phyloP scores from a whole-genome alignment of 768 basidiomycete species.

The Amanita pseudoporphyria region DNA sequence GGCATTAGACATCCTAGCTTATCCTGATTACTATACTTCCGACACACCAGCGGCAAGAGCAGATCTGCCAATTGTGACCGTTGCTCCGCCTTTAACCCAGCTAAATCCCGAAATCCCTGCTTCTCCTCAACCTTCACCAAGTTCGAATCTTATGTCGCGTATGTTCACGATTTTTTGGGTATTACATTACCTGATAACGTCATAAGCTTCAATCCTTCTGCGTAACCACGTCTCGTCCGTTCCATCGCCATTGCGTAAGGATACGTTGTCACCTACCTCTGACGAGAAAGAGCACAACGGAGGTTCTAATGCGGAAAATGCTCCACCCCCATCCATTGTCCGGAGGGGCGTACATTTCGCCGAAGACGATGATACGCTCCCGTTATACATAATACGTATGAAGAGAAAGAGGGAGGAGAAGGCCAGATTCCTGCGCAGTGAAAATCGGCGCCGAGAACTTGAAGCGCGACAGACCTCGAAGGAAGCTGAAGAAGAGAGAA shows the following conservation, averaged over 20 bases:
- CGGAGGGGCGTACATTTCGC: slow-evolving; percentile 59
- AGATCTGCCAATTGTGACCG: slow-evolving; percentile 10
- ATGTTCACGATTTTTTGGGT: neutral
- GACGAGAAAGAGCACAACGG: neutral
- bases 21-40: slow-evolving; percentile 23
- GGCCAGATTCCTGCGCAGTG: slow-evolving; percentile 52
- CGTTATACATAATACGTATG: slow-evolving; percentile 60
- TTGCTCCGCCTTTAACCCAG: slow-evolving; percentile 5
- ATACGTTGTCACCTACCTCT: slow-evolving; percentile 13
- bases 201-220: slow-evolving; percentile 6
- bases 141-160: slow-evolving; percentile 3
- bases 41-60: neutral
- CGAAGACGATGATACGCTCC: slow-evolving; percentile 59
- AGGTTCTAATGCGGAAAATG: slow-evolving; percentile 7
- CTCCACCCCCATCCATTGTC: slow-evolving; percentile 16
- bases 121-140: slow-evolving; percentile 5
- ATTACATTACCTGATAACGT: neutral
- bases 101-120: neutral
- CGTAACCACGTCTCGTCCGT: slow-evolving; percentile 23
- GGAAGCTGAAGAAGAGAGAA: slow-evolving; percentile 32
- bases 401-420: slow-evolving; percentile 70
- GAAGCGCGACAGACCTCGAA: slow-evolving; percentile 43
- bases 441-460: slow-evolving; percentile 42
- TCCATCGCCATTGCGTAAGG: slow-evolving; percentile 42
- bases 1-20: slow-evolving; percentile 54